These are phyloP conservation scores for Trichoderma sp. DNA, from an alignment of 2,329 filamentous ascomycete genomes.

Conservation along the genomic window DNA sequence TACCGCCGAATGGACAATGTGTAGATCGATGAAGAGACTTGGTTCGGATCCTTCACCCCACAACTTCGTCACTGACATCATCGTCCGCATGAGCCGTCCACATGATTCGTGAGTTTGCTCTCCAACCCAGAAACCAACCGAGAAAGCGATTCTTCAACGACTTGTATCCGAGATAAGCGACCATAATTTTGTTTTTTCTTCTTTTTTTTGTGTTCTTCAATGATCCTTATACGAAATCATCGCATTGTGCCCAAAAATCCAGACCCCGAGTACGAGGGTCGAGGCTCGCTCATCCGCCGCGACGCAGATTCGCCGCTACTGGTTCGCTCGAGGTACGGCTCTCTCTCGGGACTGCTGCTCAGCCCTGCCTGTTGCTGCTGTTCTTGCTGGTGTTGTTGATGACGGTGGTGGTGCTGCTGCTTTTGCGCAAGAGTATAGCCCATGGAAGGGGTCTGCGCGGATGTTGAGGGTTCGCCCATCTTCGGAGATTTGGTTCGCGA, in stretches of 20 bases:
- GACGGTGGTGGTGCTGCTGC: neutral
- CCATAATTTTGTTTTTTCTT: too few relatives aligned
- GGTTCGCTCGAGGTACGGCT: slow-evolving; percentile 3
- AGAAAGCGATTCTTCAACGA: too few relatives aligned
- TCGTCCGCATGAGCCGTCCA: neutral
- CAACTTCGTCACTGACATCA: slow-evolving; percentile 12
- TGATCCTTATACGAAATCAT: neutral
- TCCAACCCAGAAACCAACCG: neutral
- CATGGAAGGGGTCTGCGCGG: neutral
- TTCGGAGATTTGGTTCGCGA: neutral
- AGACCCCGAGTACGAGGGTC: slow-evolving; percentile 18
- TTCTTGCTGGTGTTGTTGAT: neutral
- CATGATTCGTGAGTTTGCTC: too few relatives aligned
- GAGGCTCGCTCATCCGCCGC: slow-evolving; percentile 10
- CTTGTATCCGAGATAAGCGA: neutral
- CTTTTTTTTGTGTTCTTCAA: too few relatives aligned
- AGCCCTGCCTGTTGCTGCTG: neutral
- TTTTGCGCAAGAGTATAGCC: neutral
- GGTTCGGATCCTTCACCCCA: neutral
- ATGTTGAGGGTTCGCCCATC: slow-evolving; percentile 10
- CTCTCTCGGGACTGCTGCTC: slow-evolving; percentile 16
- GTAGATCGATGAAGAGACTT: too few relatives aligned
- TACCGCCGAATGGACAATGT: too few relatives aligned
- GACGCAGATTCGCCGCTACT: slow-evolving; percentile 18
- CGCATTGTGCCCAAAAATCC: slow-evolving; percentile 29